Percentiles rank a stretch among this genome's conserved stretches.
Evolutionary conservation across 2,329 filamentous ascomycete species (phyloP).

Genomic region (Sodiomyces alkalinus): DNA sequence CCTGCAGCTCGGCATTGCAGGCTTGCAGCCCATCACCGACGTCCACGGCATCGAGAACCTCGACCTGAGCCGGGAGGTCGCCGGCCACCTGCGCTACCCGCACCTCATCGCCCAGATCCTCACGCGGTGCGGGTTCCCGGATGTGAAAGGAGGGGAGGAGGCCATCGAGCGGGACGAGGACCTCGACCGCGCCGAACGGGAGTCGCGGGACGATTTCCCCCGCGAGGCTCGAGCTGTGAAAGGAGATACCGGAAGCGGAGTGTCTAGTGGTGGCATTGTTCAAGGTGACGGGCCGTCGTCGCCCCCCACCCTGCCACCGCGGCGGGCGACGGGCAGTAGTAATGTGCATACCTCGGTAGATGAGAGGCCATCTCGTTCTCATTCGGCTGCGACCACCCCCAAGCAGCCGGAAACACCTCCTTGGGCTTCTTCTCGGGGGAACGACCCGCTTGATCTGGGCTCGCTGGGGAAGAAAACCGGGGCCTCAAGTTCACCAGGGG

Average conservation of each 20-base stretch:
- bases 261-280: neutral
- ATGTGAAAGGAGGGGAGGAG: constrained; percentile 24
- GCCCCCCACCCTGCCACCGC: neutral
- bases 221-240: constrained; percentile 1
- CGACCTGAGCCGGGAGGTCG: constrained; percentile 35
- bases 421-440: neutral
- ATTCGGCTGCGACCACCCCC: too few species aligned
- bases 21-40: constrained; percentile 56
- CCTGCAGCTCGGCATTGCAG: constrained; percentile 70
- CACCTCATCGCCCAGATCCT: constrained; percentile 35
- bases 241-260: neutral
- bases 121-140: constrained; percentile 32
- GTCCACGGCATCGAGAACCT: constrained; percentile 50
- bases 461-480: neutral
- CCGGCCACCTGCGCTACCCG: constrained; percentile 37
- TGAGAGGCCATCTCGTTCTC: too few species aligned
- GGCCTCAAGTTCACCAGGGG: too few species aligned
- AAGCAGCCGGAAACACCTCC: neutral
- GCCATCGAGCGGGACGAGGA: constrained; percentile 35
- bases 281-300: neutral
- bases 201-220: constrained; percentile 7
- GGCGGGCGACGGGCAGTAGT: neutral
- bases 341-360: too few species aligned
- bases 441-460: neutral
- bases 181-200: constrained; percentile 17